Evolutionary conservation across 2,329 filamentous ascomycete genomes (phyloP).

Genomic region (Pseudocercospora cruenta): DNA sequence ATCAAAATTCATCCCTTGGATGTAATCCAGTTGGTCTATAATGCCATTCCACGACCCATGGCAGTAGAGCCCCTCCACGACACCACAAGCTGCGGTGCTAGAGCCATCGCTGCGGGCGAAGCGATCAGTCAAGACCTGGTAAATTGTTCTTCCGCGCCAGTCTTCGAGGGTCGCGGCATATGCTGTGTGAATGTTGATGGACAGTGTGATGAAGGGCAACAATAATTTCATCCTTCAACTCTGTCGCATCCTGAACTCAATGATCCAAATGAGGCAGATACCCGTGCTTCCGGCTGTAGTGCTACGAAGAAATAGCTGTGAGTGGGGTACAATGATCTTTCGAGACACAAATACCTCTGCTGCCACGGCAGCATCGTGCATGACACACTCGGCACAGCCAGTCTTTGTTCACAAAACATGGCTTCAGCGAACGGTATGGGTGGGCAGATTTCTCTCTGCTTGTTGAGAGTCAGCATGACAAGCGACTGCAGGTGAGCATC

Average conservation of each 20-base stretch:
- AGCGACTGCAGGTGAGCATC: not conserved
- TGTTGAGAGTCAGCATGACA: not conserved
- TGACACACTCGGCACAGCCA: not conserved
- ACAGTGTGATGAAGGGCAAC: not conserved
- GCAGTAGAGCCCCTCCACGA: conserved; percentile 38
- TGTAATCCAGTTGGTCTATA: conserved; percentile 48
- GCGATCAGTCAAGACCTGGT: conserved; percentile 47
- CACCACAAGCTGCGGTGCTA: conserved; percentile 32
- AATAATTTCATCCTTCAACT: not conserved
- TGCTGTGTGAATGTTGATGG: not conserved
- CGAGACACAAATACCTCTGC: no score
- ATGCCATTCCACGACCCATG: conserved; percentile 49
- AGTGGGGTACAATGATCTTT: not conserved
- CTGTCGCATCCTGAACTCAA: not conserved
- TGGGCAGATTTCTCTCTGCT: not conserved
- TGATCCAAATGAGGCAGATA: conserved; percentile 1
- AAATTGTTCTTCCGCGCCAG: conserved; percentile 45
- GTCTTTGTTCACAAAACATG: not conserved
- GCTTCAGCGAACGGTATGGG: not conserved
- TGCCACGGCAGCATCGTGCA: not conserved
- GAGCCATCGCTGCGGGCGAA: conserved; percentile 37
- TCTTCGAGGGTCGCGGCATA: conserved; percentile 40
- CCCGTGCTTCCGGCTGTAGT: conserved; percentile 6
- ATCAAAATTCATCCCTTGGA: conserved; percentile 47
- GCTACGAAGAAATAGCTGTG: not conserved